These are phyloP conservation scores for Prunus mume DNA, from an alignment of 306 rosid genomes.

Conservation along the genomic window DNA sequence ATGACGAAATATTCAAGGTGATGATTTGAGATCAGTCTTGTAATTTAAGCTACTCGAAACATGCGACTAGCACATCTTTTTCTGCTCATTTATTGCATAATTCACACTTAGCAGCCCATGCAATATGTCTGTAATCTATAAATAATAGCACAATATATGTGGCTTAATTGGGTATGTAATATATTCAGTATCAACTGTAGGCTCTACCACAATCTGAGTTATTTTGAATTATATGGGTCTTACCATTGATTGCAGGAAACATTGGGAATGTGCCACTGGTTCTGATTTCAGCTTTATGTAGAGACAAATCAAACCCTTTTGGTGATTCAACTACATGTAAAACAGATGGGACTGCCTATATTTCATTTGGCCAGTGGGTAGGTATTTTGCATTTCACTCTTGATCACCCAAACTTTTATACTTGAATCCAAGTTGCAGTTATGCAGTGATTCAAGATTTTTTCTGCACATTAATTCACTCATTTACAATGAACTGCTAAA, in stretches of 20 bases:
- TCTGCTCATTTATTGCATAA: too few species aligned
- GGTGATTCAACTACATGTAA: constrained; percentile 72
- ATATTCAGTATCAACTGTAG: too few species aligned
- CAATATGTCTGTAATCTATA: too few species aligned
- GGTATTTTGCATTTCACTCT: constrained; percentile 33
- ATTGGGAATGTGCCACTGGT: constrained; percentile 99
- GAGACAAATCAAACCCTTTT: constrained; percentile 76
- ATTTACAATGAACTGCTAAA: constrained; percentile 1
- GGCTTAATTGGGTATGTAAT: too few species aligned
- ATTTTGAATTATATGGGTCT: background rate
- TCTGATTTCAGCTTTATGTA: constrained; percentile 83
- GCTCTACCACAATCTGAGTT: too few species aligned
- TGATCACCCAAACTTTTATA: constrained; percentile 1
- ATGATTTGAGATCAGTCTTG: background rate
- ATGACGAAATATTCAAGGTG: too few species aligned
- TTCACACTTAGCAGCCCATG: too few species aligned
- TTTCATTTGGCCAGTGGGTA: constrained; percentile 99
- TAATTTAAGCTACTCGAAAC: background rate
- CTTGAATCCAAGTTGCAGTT: constrained; percentile 8
- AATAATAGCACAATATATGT: too few species aligned
- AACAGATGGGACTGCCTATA: constrained; percentile 90
- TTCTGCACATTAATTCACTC: background rate
- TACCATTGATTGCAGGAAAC: constrained; percentile 60
- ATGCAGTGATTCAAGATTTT: background rate
- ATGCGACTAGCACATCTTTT: too few species aligned